Conservation (phyloP, 768 basidiomycete species). For the Termitomyces sp. region DNA sequence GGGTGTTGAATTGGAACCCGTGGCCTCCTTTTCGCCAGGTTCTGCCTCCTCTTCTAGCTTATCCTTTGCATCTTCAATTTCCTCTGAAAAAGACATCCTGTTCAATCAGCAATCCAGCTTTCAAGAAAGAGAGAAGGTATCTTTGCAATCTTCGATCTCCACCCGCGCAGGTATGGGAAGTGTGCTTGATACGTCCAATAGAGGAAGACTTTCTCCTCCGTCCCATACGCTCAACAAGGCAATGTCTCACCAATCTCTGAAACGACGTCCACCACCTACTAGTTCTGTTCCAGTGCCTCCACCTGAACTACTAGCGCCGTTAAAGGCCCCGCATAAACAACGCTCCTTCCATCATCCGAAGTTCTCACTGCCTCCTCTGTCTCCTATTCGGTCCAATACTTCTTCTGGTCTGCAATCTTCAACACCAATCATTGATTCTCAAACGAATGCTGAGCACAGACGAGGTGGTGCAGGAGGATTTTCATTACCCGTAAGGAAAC, state of each 20-base stretch:
- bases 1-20: slow-evolving; percentile 11
- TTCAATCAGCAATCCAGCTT: slow-evolving; percentile 21
- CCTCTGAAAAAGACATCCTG: slow-evolving; percentile 22
- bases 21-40: slow-evolving; percentile 13
- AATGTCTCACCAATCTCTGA: slow-evolving; percentile 52
- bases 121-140: slow-evolving; percentile 22
- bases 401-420: slow-evolving; percentile 22
- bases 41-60: slow-evolving; percentile 33
- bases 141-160: slow-evolving; percentile 18
- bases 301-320: slow-evolving; percentile 21
- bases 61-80: slow-evolving; percentile 38
- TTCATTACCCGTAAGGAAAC: slow-evolving; percentile 34
- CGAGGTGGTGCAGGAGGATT: slow-evolving; percentile 24
- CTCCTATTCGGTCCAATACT: slow-evolving; percentile 28
- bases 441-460: slow-evolving; percentile 15
- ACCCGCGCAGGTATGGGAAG: slow-evolving; percentile 1
- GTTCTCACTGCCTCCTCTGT: slow-evolving; percentile 47
- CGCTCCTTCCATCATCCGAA: slow-evolving; percentile 60
- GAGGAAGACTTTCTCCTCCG: slow-evolving; percentile 11
- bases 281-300: slow-evolving; percentile 21
- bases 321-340: slow-evolving; percentile 44
- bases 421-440: slow-evolving; percentile 15
- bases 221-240: slow-evolving; percentile 45
- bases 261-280: slow-evolving; percentile 23
- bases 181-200: neutral